Evolutionary conservation across 805 yeast species (phyloP), one percentile per base, ranked within the genome.

Genomic region (Ascoidea rubescens): DNA sequence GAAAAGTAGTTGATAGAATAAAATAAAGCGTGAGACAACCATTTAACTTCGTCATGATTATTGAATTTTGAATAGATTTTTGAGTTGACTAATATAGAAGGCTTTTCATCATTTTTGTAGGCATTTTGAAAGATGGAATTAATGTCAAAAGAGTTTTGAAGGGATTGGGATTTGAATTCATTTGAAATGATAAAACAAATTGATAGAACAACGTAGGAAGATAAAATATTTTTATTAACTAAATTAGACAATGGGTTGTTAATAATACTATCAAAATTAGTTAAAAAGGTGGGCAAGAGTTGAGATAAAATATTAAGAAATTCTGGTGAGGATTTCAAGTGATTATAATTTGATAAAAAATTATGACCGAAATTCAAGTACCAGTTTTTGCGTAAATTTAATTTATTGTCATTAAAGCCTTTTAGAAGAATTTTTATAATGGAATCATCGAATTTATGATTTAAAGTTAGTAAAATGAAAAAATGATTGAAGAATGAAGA

Each of bases 351-450:
- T 48, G 64, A 52, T 31, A 5, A 46, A 2, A 73, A 50, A 5
- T 62, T 57, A 1, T 62, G 57, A 4, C 79, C 82, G 14, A 84
- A 60, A 43, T 77, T 65, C 44, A 71, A 60, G 52, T 75, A 73
- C 97, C 97, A 91, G 21, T 78, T 67, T 60, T 78, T 79, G 57
- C 84, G 76, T 30, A 86, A 64, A 37, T 75, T 75, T 10, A 74
- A 65, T 57, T 85, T 86, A 59, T 84, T 74, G 45, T 86, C 90
- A 12, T 66, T 62, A 12, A 88, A 67, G 0, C 96, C 96, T 16
- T 71, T 65, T n/a, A 64, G 66, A 37, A 86, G 62, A 56, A 50
- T 64, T 51, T 59, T 66, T 48, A 48, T 30, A n/a, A 10, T 32
- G 3, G 10, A 5, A 10, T 31, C 52, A 31, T 48, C 50, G 16